Conservation (phyloP, 2,329 filamentous ascomycete genomes). For the Periconia sp. region DNA sequence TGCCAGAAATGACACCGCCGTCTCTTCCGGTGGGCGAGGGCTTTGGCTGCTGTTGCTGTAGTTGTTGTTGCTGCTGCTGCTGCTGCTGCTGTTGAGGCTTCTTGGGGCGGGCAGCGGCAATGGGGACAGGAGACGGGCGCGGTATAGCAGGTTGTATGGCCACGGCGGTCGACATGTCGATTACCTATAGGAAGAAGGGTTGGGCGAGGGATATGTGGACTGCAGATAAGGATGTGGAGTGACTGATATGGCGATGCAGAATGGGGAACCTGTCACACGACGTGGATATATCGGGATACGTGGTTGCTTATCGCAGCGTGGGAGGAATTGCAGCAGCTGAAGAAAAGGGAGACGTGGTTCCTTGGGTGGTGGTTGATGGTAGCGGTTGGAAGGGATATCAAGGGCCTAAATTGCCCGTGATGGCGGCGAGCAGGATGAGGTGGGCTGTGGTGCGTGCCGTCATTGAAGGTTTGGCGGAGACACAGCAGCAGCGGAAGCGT, state of each 20-base stretch:
- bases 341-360: constrained; percentile 4
- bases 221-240: constrained; percentile 30
- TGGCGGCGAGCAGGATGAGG: constrained; percentile 45
- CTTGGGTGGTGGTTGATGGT: neutral
- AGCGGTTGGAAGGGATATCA: constrained; percentile 10
- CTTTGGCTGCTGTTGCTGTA: constrained; percentile 28
- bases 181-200: constrained; percentile 19
- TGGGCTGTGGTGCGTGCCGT: constrained; percentile 46
- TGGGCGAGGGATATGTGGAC: constrained; percentile 14
- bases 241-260: constrained; percentile 11
- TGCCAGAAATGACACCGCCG: constrained; percentile 45
- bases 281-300: constrained; percentile 25
- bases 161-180: constrained; percentile 52
- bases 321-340: constrained; percentile 19
- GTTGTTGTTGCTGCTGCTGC: neutral
- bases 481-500: neutral
- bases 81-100: constrained; percentile 12
- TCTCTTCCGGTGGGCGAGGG: constrained; percentile 41
- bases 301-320: constrained; percentile 41
- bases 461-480: constrained; percentile 39
- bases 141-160: constrained; percentile 49
- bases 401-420: constrained; percentile 42
- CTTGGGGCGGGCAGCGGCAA: constrained; percentile 49
- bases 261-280: constrained; percentile 33
- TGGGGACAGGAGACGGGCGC: constrained; percentile 49